Conservation (phyloP, 805 yeast species). For the Candida ficus region DNA sequence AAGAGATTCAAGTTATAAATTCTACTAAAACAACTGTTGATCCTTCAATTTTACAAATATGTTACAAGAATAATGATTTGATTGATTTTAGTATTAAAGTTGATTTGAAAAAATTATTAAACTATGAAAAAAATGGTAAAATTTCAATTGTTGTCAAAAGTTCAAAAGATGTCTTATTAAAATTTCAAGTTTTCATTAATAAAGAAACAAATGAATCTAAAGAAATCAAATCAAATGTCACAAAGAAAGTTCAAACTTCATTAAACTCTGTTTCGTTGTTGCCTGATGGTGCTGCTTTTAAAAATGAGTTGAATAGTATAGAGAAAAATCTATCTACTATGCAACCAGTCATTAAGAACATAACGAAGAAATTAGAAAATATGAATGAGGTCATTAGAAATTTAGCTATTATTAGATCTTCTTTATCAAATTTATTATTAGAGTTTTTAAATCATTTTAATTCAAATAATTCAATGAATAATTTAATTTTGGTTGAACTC, state of each 20-base stretch:
- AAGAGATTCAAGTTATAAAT: neutral
- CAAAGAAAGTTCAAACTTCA: neutral
- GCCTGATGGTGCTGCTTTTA: slow-evolving; percentile 11
- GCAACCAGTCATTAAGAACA: slow-evolving; percentile 9
- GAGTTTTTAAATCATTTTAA: slow-evolving; percentile 12
- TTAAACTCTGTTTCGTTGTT: neutral
- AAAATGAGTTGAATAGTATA: slow-evolving; percentile 4
- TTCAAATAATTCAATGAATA: slow-evolving; percentile 3
- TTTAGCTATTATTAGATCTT: slow-evolving; percentile 17
- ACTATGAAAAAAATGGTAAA: neutral
- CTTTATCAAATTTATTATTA: slow-evolving; percentile 11
- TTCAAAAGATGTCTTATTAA: neutral
- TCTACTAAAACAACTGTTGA: slow-evolving; percentile 4
- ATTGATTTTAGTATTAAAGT: slow-evolving; percentile 1
- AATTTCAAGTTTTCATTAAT: neutral
- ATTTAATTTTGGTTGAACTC: slow-evolving; percentile 11
- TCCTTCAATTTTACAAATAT: neutral
- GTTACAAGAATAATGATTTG: slow-evolving; percentile 2
- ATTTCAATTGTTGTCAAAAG: neutral
- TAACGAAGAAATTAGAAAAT: slow-evolving; percentile 17
- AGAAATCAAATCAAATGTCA: neutral
- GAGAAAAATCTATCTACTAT: slow-evolving; percentile 10
- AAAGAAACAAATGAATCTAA: neutral
- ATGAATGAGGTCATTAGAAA: slow-evolving; percentile 18
- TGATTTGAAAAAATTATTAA: neutral